Evolutionary conservation across 768 basidiomycete species (phyloP), one percentile per base, ranked within the genome.

Genomic region (Auricularia sp.): DNA sequence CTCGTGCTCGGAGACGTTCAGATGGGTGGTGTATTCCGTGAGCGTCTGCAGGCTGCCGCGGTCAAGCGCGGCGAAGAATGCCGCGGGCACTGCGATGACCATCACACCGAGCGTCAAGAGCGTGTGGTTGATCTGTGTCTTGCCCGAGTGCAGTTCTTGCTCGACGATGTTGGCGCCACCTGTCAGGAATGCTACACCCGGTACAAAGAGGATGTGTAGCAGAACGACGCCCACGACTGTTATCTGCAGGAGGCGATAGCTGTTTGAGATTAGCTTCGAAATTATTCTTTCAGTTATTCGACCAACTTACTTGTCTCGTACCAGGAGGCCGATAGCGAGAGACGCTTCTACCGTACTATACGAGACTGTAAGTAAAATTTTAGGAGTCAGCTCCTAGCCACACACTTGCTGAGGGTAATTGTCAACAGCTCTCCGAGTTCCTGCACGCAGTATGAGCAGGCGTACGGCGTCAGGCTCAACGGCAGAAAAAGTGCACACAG

Each of bases 91-190:
- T 62, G 58, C 61, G 29, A 34, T 36, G 16, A 51, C 12, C 4
- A 72, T 78, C n/a, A 66, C 85, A 87, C 88, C 88, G 66, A 90
- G 78, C 0, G 82, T 84, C 3, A 91, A 78, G n/a, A 91, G 72
- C 0, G 86, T 81, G 62, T 88, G 86, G 67, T 90, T 90, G 1
- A 90, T 76, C 67, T 59, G 56, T 88, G 79, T 0, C 83, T 83
- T 8, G 81, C 70, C 68, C 86, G 84, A 2, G 86, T 87, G 84
- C 7, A 91, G 74, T 63, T 87, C 79, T 72, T 91, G 88, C 61
- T 87, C 81, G 70, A 82, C 75, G 36, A 89, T 77, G 21, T 80
- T 78, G 21, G 83, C 84, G 58, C 88, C 88, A 23, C 87, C 88
- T 2, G 81, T 81, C n/a, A 90, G 76, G 71, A 90, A 90, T 0